Evolutionary conservation across 768 basidiomycete species (phyloP), one percentile per base, ranked within the genome.

Genomic region (Serendipita vermifera): DNA sequence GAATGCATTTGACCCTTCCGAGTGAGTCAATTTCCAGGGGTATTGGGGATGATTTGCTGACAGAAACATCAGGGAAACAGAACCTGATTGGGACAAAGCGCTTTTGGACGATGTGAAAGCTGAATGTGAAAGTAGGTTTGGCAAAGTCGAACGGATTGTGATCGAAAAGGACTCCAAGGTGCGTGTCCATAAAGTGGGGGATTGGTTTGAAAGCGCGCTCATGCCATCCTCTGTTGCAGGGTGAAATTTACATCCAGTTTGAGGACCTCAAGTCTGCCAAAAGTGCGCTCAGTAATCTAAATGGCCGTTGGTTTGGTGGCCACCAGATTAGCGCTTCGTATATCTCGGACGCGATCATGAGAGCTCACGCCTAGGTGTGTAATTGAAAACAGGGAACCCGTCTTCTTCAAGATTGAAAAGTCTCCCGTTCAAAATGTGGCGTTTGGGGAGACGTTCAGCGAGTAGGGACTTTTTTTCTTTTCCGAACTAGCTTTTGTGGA

Each of bases 1-100:
- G 70, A 92, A 99, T 64, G 94, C 97, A 88, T 99, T 99, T 67
- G 76, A 87, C 66, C 89, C 94, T n/a, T 92, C 89, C 70, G 88
- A 96, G 91, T 94, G 65, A 54, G 87, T 70, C 17, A 31, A 33
- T 57, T 32, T 36, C 38, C 38, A 24, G 27, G 27, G 48, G 40
- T 55, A 17, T 38, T 24, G 55, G 26, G 5, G 40, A 55, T 64
- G 54, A 60, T 57, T 27, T 22, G 35, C 9, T 32, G 26, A 20
- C 32, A 11, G 27, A 56, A 15, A 55, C 48, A 20, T 14, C 64
- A 94, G 90, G 68, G 96, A 98, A 75, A 92, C 89, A 13, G 96
- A 92, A 60, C 80, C 78, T 40, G 88, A 97, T 64, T 99, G 96
- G 96, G 90, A 98, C 65, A 87, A 80, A 59, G 96, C 98, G 57